Percentiles rank a stretch among this genome's conserved stretches.
phyloP scores from a whole-genome alignment of 2,329 filamentous ascomycete species.

The Botrytis deweyae region DNA sequence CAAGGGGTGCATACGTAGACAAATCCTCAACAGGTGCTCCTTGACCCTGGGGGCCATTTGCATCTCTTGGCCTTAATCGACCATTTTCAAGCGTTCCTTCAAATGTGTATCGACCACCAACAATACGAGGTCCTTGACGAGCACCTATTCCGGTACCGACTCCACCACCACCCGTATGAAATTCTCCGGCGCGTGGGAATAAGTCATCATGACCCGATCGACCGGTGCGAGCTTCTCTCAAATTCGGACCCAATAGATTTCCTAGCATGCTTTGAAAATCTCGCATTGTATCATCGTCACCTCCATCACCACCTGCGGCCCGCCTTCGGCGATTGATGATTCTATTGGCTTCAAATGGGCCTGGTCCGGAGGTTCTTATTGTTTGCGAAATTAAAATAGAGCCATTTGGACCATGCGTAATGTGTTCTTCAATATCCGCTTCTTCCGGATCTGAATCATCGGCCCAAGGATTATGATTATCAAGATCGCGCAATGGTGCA shows the following conservation, averaged over 20 bases:
- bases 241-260: constrained; percentile 43
- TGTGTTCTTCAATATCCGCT: constrained; percentile 54
- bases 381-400: constrained; percentile 36
- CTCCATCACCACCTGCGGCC: constrained; percentile 9
- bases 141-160: constrained; percentile 8
- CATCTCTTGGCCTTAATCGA: constrained; percentile 50
- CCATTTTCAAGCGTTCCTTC: constrained; percentile 33
- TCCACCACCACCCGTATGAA: constrained; percentile 27
- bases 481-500: constrained; percentile 26
- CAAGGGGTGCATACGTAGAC: constrained; percentile 44
- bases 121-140: constrained; percentile 27
- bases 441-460: constrained; percentile 57
- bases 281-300: constrained; percentile 36
- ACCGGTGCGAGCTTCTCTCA: constrained; percentile 33
- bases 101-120: constrained; percentile 37
- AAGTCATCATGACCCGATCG: constrained; percentile 37
- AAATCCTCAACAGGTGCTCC: constrained; percentile 49
- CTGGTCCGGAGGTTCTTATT: constrained; percentile 26
- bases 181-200: constrained; percentile 29
- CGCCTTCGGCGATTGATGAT: constrained; percentile 17
- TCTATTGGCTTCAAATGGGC: neutral
- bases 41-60: constrained; percentile 49
- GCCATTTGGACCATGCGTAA: constrained; percentile 36
- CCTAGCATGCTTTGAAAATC: constrained; percentile 49
- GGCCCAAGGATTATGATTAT: constrained; percentile 36